Evolutionary conservation across 176 grass and related monocot genomes (phyloP).

Genomic region (Thinopyrum elongatum): DNA sequence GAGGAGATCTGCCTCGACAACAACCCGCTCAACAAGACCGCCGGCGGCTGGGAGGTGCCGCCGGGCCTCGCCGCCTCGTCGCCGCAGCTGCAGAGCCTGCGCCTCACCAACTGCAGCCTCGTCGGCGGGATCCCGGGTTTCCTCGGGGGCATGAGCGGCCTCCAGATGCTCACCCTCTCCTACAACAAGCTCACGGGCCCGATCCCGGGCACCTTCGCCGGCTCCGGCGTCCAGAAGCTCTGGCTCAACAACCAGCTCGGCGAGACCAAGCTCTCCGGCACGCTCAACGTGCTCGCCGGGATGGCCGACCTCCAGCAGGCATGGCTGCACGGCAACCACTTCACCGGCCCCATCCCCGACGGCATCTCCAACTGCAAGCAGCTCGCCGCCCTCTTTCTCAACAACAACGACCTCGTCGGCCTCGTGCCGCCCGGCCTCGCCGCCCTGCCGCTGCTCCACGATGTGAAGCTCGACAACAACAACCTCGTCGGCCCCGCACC

Average conservation of each 20-base stretch:
- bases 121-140: conserved; percentile 49
- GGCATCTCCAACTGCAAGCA: conserved; percentile 44
- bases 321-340: conserved; percentile 89
- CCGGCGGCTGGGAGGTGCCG: conserved; percentile 53
- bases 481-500: conserved; percentile 65
- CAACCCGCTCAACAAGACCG: conserved; percentile 56
- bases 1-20: conserved; percentile 42
- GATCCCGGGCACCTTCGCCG: conserved; percentile 40
- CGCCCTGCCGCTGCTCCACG: conserved; percentile 32
- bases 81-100: conserved; percentile 43
- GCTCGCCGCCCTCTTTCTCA: conserved; percentile 48
- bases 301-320: conserved; percentile 49
- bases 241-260: conserved; percentile 88
- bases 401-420: conserved; percentile 75
- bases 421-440: conserved; percentile 46
- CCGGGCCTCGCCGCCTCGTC: conserved; percentile 21
- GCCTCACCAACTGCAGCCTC: conserved; percentile 47
- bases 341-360: conserved; percentile 63
- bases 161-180: conserved; percentile 53
- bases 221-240: conserved; percentile 48
- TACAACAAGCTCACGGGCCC: conserved; percentile 69
- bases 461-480: conserved; percentile 77
- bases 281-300: conserved; percentile 51
- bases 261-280: conserved; percentile 40
- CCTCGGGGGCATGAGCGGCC: conserved; percentile 40